These are phyloP conservation scores for Paraconiothyrium brasiliense DNA, from an alignment of 2,329 filamentous ascomycete genomes.

Conservation along the genomic window DNA sequence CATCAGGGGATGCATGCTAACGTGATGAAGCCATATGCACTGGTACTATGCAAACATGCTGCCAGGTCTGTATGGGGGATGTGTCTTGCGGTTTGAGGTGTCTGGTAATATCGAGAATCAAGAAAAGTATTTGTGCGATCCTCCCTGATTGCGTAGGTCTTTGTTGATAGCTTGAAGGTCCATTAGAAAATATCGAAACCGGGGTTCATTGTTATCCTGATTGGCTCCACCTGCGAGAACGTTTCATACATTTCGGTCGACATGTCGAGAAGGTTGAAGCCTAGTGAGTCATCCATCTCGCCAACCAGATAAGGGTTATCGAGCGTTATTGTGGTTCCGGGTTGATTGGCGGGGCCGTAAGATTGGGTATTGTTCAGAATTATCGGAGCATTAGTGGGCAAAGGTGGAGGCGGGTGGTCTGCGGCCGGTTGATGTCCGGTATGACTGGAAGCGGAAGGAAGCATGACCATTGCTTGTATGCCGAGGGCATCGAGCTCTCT, in stretches of 20 bases:
- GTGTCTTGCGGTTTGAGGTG: too few species aligned
- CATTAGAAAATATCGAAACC: not conserved
- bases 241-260: conserved; percentile 22
- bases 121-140: too few species aligned
- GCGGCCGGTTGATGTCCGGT: not conserved
- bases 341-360: not conserved
- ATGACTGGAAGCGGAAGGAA: not conserved
- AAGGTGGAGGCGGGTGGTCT: not conserved
- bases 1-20: too few species aligned
- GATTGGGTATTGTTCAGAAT: not conserved
- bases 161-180: too few species aligned
- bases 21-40: too few species aligned
- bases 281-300: conserved; percentile 9
- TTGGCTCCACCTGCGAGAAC: conserved; percentile 22
- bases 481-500: conserved; percentile 17
- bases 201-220: conserved; percentile 23
- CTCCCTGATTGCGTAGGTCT: too few species aligned
- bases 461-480: conserved; percentile 7
- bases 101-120: too few species aligned
- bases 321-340: conserved; percentile 10
- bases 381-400: not conserved
- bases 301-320: conserved; percentile 14
- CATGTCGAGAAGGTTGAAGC: conserved; percentile 23
- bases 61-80: too few species aligned
- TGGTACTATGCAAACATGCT: too few species aligned